Evolutionary conservation across 75 land plant species (phyloP).

Genomic region (Isoetes taiwanensis): DNA sequence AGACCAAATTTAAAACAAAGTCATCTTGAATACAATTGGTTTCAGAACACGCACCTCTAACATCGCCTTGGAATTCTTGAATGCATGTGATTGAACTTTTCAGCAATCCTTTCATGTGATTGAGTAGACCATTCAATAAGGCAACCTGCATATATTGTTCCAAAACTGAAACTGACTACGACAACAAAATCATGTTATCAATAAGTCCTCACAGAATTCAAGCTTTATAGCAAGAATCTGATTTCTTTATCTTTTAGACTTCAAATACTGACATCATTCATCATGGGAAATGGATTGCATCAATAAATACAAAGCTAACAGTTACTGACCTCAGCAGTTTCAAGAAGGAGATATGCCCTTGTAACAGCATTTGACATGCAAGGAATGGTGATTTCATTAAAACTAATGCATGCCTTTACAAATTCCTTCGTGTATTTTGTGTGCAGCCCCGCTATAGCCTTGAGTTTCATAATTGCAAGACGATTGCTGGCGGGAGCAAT

Average conservation of each 20-base stretch:
- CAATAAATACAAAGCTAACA: background rate
- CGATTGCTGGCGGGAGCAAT: slow-evolving; percentile 49
- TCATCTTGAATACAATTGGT: too few relatives aligned
- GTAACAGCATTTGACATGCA: slow-evolving; percentile 24
- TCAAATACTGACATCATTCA: background rate
- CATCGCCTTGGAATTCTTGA: slow-evolving; percentile 20
- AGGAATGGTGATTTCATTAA: slow-evolving; percentile 68
- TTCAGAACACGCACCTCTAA: too few relatives aligned
- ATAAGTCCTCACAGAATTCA: background rate
- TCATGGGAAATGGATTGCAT: background rate
- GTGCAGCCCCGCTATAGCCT: slow-evolving; percentile 22
- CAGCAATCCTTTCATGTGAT: slow-evolving; percentile 47
- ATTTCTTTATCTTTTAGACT: background rate
- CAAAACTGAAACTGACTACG: background rate
- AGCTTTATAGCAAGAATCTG: background rate
- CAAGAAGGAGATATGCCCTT: slow-evolving; percentile 49
- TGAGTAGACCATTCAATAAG: slow-evolving; percentile 47
- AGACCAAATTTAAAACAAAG: too few relatives aligned
- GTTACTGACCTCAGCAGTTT: slow-evolving; percentile 59
- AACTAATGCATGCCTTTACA: slow-evolving; percentile 54
- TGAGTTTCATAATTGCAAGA: slow-evolving; percentile 33
- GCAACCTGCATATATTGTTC: slow-evolving; percentile 40
- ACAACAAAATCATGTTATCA: background rate
- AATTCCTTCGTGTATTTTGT: slow-evolving; percentile 28
- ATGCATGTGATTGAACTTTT: slow-evolving; percentile 39